Percentiles rank a stretch among this genome's conserved stretches.
phyloP scores from a whole-genome alignment of 495 filamentous ascomycete genomes.

The Neurospora sp. region DNA sequence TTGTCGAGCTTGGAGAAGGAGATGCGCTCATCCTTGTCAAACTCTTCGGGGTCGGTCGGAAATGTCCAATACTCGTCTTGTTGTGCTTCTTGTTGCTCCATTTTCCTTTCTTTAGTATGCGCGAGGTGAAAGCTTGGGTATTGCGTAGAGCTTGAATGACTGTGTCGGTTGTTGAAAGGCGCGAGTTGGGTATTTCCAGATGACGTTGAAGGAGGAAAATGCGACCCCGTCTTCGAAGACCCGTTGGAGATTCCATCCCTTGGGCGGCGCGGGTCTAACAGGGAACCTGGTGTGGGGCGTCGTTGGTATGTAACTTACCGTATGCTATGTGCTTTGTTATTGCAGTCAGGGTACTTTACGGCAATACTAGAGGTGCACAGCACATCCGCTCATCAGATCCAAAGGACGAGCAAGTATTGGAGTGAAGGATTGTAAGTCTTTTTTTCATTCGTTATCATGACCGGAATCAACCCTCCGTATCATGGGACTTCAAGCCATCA shows the following conservation, averaged over 20 bases:
- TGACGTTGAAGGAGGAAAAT: background rate
- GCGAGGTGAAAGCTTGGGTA: background rate
- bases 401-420: background rate
- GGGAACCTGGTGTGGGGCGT: background rate
- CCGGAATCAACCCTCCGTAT: background rate
- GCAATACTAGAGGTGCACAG: background rate
- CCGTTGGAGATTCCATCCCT: background rate
- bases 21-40: slow-evolving; percentile 73
- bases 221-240: background rate
- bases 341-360: background rate
- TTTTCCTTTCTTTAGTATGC: background rate
- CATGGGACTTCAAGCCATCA: background rate
- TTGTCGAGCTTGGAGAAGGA: slow-evolving; percentile 72
- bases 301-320: background rate
- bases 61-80: slow-evolving; percentile 38
- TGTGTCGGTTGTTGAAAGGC: background rate
- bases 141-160: background rate
- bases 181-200: background rate
- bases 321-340: background rate
- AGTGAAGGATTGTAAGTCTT: background rate
- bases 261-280: background rate
- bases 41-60: slow-evolving; percentile 61
- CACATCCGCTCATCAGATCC: background rate
- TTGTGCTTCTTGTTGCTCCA: background rate
- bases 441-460: background rate